phyloP scores from a whole-genome alignment of 2,329 filamentous ascomycete species.

The Claviceps humidiphila region DNA sequence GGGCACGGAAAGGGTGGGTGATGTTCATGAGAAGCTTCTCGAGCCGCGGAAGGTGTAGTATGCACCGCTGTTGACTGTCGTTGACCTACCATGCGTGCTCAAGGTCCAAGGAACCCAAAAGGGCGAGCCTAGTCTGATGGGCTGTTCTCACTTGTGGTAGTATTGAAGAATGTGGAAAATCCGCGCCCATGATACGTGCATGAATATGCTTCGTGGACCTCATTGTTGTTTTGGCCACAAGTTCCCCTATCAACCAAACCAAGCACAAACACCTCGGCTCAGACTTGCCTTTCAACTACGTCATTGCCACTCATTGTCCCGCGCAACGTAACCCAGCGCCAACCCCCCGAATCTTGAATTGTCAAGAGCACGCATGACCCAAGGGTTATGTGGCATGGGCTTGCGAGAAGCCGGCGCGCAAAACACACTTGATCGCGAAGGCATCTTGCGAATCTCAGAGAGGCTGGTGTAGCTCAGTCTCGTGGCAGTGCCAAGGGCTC shows the following conservation, averaged over 20 bases:
- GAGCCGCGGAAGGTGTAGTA: no score
- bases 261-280: slow-evolving; percentile 27
- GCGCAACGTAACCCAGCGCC: background rate
- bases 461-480: background rate
- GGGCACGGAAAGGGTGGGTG: no score
- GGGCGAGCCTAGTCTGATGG: no score
- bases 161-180: no score
- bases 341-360: background rate
- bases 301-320: slow-evolving; percentile 26
- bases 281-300: slow-evolving; percentile 51
- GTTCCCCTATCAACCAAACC: background rate
- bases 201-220: no score
- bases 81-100: no score
- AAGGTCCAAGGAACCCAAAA: no score
- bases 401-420: background rate
- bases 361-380: background rate
- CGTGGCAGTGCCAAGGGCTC: slow-evolving; percentile 30
- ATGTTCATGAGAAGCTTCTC: no score
- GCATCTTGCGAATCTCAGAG: background rate
- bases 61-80: no score
- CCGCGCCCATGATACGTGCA: no score
- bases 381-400: background rate
- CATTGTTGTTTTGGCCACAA: no score
- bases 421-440: background rate
- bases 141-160: no score